Percentiles rank a stretch among this genome's conserved stretches.
These are phyloP conservation scores for Hypoxylon sp. DNA, from an alignment of 2,329 filamentous ascomycete species.

Conservation along the genomic window DNA sequence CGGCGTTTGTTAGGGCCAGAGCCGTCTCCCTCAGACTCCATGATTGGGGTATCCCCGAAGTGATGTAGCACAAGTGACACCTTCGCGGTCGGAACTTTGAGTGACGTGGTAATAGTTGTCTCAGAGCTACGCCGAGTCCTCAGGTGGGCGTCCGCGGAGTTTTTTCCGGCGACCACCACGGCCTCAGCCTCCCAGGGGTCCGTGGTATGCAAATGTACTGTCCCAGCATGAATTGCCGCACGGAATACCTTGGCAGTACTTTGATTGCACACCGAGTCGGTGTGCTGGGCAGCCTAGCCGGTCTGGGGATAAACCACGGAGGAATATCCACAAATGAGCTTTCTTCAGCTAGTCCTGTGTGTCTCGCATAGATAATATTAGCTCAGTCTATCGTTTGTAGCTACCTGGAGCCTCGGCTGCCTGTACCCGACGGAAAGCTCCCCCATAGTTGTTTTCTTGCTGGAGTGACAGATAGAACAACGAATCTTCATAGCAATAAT, in stretches of 20 bases:
- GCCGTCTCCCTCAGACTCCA: constrained; percentile 25
- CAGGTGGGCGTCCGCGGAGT: constrained; percentile 32
- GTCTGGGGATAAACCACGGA: constrained; percentile 22
- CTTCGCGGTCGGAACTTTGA: constrained; percentile 3
- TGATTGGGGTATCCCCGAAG: constrained; percentile 18
- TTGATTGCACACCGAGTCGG: constrained; percentile 3
- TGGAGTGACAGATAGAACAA: neutral
- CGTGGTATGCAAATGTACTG: constrained; percentile 19
- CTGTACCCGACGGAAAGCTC: neutral
- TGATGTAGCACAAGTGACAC: constrained; percentile 20
- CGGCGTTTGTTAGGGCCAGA: constrained; percentile 24
- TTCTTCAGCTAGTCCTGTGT: constrained; percentile 7
- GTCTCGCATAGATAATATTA: constrained; percentile 10
- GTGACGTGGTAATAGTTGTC: constrained; percentile 13
- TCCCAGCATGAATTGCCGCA: neutral
- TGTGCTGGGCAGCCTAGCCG: constrained; percentile 15
- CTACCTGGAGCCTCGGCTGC: neutral
- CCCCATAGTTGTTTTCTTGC: neutral
- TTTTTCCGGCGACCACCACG: constrained; percentile 32
- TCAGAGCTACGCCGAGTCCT: constrained; percentile 1
- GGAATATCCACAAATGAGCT: constrained; percentile 24
- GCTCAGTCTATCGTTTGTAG: neutral
- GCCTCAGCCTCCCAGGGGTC: constrained; percentile 2
- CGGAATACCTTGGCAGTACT: constrained; percentile 15
- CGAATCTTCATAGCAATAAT: neutral